Conservation (phyloP, 208 protist species). For the Leishmania tropica region DNA sequence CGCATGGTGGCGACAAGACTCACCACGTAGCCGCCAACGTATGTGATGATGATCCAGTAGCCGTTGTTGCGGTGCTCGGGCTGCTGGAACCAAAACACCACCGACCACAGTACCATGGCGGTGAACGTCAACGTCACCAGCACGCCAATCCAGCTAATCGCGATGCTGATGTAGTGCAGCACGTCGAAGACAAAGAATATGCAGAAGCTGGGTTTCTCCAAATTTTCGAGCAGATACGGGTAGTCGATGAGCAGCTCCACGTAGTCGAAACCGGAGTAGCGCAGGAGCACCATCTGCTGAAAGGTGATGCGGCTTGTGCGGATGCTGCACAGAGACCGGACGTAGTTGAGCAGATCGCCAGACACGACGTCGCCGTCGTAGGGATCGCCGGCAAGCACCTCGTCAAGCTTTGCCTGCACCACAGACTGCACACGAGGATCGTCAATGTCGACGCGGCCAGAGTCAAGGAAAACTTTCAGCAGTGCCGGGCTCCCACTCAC, state of each 20-base stretch:
- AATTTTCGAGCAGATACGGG: slow-evolving; percentile 60
- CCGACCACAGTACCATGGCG: slow-evolving; percentile 52
- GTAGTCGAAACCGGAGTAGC: slow-evolving; percentile 85
- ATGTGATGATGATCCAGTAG: slow-evolving; percentile 80
- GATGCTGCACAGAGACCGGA: slow-evolving; percentile 61
- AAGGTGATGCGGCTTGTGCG: slow-evolving; percentile 58
- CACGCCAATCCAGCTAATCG: slow-evolving; percentile 59
- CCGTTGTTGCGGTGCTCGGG: slow-evolving; percentile 42
- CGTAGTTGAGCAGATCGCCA: slow-evolving; percentile 62
- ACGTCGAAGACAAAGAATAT: slow-evolving; percentile 28
- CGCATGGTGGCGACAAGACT: slow-evolving; percentile 64
- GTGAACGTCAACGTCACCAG: slow-evolving; percentile 50
- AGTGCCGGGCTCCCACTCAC: slow-evolving; percentile 58
- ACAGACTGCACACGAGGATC: slow-evolving; percentile 59
- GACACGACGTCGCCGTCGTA: slow-evolving; percentile 45
- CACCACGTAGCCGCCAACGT: slow-evolving; percentile 75
- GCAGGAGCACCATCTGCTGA: slow-evolving; percentile 68
- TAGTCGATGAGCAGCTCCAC: slow-evolving; percentile 74
- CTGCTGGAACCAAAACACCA: slow-evolving; percentile 57
- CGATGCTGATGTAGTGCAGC: slow-evolving; percentile 41
- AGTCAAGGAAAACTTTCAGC: slow-evolving; percentile 66
- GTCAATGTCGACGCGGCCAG: slow-evolving; percentile 55
- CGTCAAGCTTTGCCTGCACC: slow-evolving; percentile 77
- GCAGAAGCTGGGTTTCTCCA: slow-evolving; percentile 30
- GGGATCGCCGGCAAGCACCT: slow-evolving; percentile 49